Percentiles rank a stretch among this genome's conserved stretches.
Conservation (phyloP, 495 filamentous ascomycete species). For the Podospora pseudopauciseta region DNA sequence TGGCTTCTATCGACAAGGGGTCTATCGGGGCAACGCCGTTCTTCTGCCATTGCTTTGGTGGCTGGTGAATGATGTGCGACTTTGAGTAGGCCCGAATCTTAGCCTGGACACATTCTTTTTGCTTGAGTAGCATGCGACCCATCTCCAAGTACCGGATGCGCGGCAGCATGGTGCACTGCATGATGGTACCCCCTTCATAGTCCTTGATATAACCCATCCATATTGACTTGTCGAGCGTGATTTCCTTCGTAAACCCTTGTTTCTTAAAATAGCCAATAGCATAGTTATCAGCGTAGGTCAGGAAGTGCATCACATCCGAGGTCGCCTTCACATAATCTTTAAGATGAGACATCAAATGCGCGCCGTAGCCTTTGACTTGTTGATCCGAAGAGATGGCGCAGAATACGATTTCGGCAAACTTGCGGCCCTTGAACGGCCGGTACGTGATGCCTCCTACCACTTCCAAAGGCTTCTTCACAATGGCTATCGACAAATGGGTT, state of each 20-base stretch:
- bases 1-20: constrained; percentile 74
- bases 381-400: constrained; percentile 97
- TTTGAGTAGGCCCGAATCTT: constrained; percentile 92
- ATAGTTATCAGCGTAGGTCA: constrained; percentile 98
- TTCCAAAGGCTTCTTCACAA: constrained; percentile 92
- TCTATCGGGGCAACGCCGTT: constrained; percentile 63
- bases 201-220: constrained; percentile 99
- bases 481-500: constrained; percentile 92
- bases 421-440: constrained; percentile 85
- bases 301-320: constrained; percentile 94
- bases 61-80: constrained; percentile 79
- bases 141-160: constrained; percentile 90
- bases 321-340: constrained; percentile 99
- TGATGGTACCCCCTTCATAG: constrained; percentile 97
- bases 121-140: constrained; percentile 93
- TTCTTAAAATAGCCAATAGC: constrained; percentile 99
- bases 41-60: constrained; percentile 76
- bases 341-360: constrained; percentile 94
- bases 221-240: constrained; percentile 79
- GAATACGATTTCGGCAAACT: constrained; percentile 98
- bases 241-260: constrained; percentile 98
- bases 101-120: constrained; percentile 88
- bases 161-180: constrained; percentile 98
- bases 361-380: constrained; percentile 97
- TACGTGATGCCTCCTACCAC: constrained; percentile 97